Conservation (phyloP, 2,329 filamentous ascomycete genomes). For the Curvularia verruculosa region DNA sequence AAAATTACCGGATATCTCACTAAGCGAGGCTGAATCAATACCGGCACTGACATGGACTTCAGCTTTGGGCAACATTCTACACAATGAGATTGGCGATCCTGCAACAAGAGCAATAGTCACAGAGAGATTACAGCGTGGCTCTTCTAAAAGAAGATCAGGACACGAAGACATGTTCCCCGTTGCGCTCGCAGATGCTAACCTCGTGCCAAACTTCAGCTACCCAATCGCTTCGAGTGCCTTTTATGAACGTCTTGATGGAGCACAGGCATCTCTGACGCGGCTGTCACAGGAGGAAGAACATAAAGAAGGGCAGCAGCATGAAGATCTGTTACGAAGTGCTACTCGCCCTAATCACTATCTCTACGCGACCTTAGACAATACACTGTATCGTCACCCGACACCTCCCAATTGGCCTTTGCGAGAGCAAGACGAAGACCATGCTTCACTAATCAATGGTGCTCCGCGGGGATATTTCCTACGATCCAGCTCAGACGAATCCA, state of each 20-base stretch:
- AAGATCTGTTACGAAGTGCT: not conserved
- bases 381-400: not conserved
- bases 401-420: not conserved
- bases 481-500: not conserved
- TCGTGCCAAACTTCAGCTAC: slow-evolving; percentile 37
- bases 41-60: slow-evolving; percentile 19
- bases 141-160: not conserved
- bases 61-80: slow-evolving; percentile 17
- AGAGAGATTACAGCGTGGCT: slow-evolving; percentile 3
- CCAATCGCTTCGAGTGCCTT: slow-evolving; percentile 22
- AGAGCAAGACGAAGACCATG: not conserved
- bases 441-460: slow-evolving; percentile 3
- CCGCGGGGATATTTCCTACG: slow-evolving; percentile 1
- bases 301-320: not conserved
- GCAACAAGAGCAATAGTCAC: slow-evolving; percentile 8
- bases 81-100: slow-evolving; percentile 9
- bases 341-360: not conserved
- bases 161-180: not conserved
- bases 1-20: not conserved
- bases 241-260: slow-evolving; percentile 10
- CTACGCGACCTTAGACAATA: not conserved
- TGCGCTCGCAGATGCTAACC: slow-evolving; percentile 6
- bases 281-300: not conserved
- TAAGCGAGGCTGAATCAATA: not conserved
- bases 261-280: not conserved